Percentiles rank a stretch among this genome's conserved stretches.
Conservation (phyloP, 768 basidiomycete genomes). For the Podaxis sp. region DNA sequence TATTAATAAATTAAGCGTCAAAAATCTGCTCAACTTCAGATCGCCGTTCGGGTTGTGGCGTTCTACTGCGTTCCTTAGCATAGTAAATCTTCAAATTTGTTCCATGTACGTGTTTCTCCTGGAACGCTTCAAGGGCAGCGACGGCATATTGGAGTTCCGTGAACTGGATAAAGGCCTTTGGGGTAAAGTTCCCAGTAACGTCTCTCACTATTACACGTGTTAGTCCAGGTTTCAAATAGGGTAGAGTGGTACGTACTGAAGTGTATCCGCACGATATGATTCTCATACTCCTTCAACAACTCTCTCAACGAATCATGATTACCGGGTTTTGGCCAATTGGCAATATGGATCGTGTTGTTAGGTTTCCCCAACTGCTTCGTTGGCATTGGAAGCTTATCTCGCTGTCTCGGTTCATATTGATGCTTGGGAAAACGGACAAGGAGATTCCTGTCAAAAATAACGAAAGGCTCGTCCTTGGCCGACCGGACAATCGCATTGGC, state of each 20-base stretch:
- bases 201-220: slow-evolving; percentile 29
- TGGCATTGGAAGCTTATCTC: not conserved
- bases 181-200: slow-evolving; percentile 25
- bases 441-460: slow-evolving; percentile 44
- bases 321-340: slow-evolving; percentile 20
- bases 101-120: slow-evolving; percentile 36
- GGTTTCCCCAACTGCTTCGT: slow-evolving; percentile 16
- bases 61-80: slow-evolving; percentile 25
- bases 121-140: slow-evolving; percentile 42
- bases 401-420: not conserved
- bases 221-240: not conserved
- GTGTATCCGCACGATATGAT: slow-evolving; percentile 26
- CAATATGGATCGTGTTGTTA: slow-evolving; percentile 31
- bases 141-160: slow-evolving; percentile 40
- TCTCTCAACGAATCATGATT: slow-evolving; percentile 23
- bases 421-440: slow-evolving; percentile 36
- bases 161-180: slow-evolving; percentile 56
- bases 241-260: slow-evolving; percentile 27
- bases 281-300: slow-evolving; percentile 24
- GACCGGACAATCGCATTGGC: slow-evolving; percentile 36
- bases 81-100: slow-evolving; percentile 37
- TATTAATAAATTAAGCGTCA: not conserved
- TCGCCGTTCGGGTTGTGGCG: not conserved
- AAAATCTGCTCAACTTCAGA: not conserved
- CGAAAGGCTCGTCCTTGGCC: slow-evolving; percentile 42